Base-by-base conservation (phyloP, 2,329 filamentous ascomycete genomes). In the Phaeosphaeria sp. region DNA sequence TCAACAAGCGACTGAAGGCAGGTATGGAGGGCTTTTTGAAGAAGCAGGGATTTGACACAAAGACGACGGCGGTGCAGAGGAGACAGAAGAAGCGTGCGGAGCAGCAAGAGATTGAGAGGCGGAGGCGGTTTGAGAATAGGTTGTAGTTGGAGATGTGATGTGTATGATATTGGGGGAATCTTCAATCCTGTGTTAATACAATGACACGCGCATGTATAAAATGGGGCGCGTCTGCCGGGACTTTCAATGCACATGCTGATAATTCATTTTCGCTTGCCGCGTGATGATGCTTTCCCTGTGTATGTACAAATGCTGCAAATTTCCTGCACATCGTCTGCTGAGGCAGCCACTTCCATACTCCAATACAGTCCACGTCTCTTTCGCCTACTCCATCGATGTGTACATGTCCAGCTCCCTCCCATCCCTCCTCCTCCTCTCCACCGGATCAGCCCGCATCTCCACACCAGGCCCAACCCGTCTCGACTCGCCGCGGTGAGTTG, bases 401-500 rank as follows among this genome's bases (percentile, higher is more conserved):
- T 90, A 83, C 71, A 90, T 87, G 57, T 87, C 82, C 70, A 94
- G 69, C 66, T 86, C 84, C 68, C 83, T 80, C 40, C 79, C 79
- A 58, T 77, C 77, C 66, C 81, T 79, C 67, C 83, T 76, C 72
- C 84, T 79, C 61, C 83, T 80, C 74, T 83, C 83, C 57, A 85
- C 80, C 44, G 87, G 85, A 71, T 88, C 84, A 54, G 93, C 87
- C 69, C 88, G 84, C 64, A 93, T 84, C 77, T 96, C 93, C 62
- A 97, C 87, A 13, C 93, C 93, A 3, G 92, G 92, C 0, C 93
- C 93, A 51, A 93, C 85, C 30, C 90, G 78, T 60, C 90, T 86
- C 48, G 84, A 81, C 70, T 66, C 67, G n/a, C 46, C 50, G 73
- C 91, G 84, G 72, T 91, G 79, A 18, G 76, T 75, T 18, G 86